A percentile compares a stretch with the other conserved stretches of the same genome.
phyloP scores from a whole-genome alignment of 164 flowering plant species.

The Chloranthus sessilifolius region DNA sequence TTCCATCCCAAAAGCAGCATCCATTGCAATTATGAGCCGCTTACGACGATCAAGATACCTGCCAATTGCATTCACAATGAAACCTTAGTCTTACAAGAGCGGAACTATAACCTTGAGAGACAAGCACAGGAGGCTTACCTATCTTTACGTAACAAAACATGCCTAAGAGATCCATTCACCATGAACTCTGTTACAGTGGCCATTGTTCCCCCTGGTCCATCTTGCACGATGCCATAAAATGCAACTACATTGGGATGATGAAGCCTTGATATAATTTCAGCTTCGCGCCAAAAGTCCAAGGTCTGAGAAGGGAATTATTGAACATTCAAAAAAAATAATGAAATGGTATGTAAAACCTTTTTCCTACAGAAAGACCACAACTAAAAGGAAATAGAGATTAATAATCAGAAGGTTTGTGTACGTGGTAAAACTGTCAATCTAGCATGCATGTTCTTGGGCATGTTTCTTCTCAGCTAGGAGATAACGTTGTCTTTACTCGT shows the following conservation, averaged over 20 bases:
- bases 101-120: neutral
- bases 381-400: no score
- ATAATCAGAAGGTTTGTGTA: no score
- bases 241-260: constrained; percentile 98
- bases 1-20: constrained; percentile 99
- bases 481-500: neutral
- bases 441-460: no score
- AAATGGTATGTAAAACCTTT: no score
- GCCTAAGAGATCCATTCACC: constrained; percentile 98
- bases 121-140: constrained; percentile 34
- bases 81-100: neutral
- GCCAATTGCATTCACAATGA: constrained; percentile 10
- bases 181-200: constrained; percentile 94
- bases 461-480: no score
- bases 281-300: constrained; percentile 90
- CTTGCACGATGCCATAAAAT: constrained; percentile 95
- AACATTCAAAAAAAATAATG: no score
- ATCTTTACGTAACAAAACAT: constrained; percentile 82
- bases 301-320: constrained; percentile 45
- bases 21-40: constrained; percentile 89
- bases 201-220: constrained; percentile 91
- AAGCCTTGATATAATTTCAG: constrained; percentile 91
- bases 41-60: constrained; percentile 89
- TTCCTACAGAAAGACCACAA: no score
- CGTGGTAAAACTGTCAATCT: no score